Evolutionary conservation across 805 yeast species (phyloP), one percentile per base, ranked within the genome.

Genomic region (Candida fluviatilis): DNA sequence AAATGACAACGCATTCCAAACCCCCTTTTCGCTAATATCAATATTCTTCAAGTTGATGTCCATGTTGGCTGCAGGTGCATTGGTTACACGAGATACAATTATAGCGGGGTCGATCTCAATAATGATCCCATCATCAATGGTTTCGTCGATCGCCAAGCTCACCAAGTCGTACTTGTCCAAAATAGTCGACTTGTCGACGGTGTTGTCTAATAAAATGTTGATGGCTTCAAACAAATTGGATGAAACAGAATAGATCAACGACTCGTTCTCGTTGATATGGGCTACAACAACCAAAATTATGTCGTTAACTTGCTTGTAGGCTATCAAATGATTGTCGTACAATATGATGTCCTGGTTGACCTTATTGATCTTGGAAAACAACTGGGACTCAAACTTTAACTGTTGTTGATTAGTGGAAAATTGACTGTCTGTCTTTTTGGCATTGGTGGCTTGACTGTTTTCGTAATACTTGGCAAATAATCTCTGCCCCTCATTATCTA

Each of bases 121-220:
- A 40, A 93, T 80, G 46, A 93, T 79, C 29, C 98, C 99, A 57
- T 90, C 95, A 57, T 93, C 99, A 35, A 93, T 71, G 7, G 95
- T 75, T 64, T 93, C 98, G 60, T 93, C 99, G 31, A 90, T 76
- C 3, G 95, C 86, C 58, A 93, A 73, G 31, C 87, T 71, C 27
- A 89, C 83, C 71, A 86, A 72, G 62, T 93, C 99, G 57, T 83
- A 93, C 57, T 82, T 78, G 47, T 86, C 95, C 51, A 81, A 75
- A 33, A 91, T 66, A 3, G 90, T 76, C 48, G 80, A 73, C 58
- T 81, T 86, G 62, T 93, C 98, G 45, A 90, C 68, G 11, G 84
- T 75, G 48, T 68, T 72, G 49, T 75, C 78, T 43, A 90, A 69
- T 35, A 90, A 73, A 42, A 86, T 78, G 49, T 84, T 91, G 45